Conservation (phyloP, 1,139 yeast genomes). For the Zygoascus meyerae region DNA sequence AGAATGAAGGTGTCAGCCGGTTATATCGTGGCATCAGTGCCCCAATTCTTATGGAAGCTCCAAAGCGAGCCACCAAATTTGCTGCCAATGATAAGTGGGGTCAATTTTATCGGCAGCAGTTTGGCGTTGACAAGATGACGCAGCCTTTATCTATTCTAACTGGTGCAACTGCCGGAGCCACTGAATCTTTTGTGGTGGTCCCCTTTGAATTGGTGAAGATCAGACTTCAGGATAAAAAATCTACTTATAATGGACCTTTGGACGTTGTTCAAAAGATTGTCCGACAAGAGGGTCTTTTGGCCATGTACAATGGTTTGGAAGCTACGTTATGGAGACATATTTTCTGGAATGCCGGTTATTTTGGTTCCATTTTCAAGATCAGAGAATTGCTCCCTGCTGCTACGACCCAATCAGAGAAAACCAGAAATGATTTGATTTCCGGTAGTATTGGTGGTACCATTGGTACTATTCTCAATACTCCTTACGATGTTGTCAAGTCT, state of each 20-base stretch:
- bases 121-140: conserved; percentile 65
- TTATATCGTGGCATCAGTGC: conserved; percentile 92
- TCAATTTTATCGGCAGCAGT: conserved; percentile 64
- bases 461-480: conserved; percentile 91
- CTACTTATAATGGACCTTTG: conserved; percentile 77
- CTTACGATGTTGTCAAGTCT: conserved; percentile 96
- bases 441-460: conserved; percentile 96
- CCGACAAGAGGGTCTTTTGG: conserved; percentile 68
- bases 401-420: conserved; percentile 60
- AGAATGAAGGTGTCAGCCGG: conserved; percentile 72
- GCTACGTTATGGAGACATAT: conserved; percentile 97
- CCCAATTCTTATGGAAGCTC: conserved; percentile 99
- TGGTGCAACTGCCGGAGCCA: conserved; percentile 98
- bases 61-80: conserved; percentile 91
- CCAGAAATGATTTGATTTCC: conserved; percentile 79
- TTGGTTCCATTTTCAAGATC: conserved; percentile 88
- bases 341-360: conserved; percentile 97
- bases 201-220: conserved; percentile 88
- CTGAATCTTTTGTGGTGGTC: conserved; percentile 92
- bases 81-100: conserved; percentile 99
- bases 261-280: conserved; percentile 76
- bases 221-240: conserved; percentile 81
- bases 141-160: conserved; percentile 84
- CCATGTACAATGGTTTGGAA: conserved; percentile 91
- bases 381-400: conserved; percentile 76